phyloP scores from a whole-genome alignment of 2,329 filamentous ascomycete genomes.

The Botrytis deweyae region DNA sequence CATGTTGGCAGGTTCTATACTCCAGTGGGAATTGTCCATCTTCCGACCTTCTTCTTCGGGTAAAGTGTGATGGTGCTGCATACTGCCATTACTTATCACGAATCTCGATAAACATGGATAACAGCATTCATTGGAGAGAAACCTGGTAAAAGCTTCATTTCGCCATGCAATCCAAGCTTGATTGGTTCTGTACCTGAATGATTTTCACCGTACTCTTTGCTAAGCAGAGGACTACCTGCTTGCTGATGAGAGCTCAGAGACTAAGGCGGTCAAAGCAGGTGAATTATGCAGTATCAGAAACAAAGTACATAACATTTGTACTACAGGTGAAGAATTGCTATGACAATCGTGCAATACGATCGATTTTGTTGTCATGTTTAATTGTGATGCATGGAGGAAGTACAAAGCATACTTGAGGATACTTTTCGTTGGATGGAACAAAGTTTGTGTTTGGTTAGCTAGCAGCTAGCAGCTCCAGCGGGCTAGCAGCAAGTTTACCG shows the following conservation, averaged over 20 bases:
- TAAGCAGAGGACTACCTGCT: background rate
- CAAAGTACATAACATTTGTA: background rate
- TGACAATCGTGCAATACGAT: background rate
- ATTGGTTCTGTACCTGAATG: background rate
- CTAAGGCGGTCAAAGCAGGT: background rate
- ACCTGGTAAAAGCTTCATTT: background rate
- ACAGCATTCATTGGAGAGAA: background rate
- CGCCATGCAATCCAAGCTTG: background rate
- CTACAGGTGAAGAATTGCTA: background rate
- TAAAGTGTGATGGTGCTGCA: background rate
- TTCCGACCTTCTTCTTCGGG: constrained; percentile 9
- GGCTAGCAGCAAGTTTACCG: background rate
- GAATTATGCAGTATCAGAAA: background rate
- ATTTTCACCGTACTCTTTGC: background rate
- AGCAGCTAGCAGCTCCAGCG: background rate
- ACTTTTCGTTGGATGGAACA: background rate
- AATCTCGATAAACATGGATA: constrained; percentile 11
- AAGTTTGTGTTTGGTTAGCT: background rate
- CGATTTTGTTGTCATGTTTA: background rate
- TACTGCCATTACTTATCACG: background rate
- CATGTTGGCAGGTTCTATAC: constrained; percentile 7
- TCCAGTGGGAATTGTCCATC: background rate
- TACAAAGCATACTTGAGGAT: background rate
- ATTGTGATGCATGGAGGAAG: background rate
- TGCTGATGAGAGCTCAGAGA: background rate